These are phyloP conservation scores for Aspergillus vadensis DNA, from an alignment of 2,329 filamentous ascomycete genomes.

Conservation along the genomic window DNA sequence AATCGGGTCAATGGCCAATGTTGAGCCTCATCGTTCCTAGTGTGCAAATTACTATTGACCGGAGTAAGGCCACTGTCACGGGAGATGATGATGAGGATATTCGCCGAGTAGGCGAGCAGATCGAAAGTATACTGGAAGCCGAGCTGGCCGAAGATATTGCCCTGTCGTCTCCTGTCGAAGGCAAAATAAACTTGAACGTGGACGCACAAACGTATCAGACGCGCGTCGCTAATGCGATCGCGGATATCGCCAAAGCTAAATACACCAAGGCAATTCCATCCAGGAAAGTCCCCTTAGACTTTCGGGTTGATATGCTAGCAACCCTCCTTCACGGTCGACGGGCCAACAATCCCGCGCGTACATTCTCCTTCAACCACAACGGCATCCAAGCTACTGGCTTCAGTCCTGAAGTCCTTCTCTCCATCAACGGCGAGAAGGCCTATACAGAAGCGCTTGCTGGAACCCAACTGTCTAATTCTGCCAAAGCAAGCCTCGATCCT, in stretches of 20 bases:
- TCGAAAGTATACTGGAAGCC: not conserved
- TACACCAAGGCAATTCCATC: conserved; percentile 22
- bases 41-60: not conserved
- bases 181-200: not conserved
- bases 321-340: conserved; percentile 18
- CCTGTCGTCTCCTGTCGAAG: not conserved
- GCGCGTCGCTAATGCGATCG: conserved; percentile 4
- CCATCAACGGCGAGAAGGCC: conserved; percentile 13
- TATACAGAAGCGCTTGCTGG: conserved; percentile 20
- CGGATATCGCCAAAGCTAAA: conserved; percentile 9
- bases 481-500: not conserved
- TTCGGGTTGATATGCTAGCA: conserved; percentile 16
- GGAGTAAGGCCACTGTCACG: not conserved
- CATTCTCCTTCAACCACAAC: conserved; percentile 16
- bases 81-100: conserved; percentile 3
- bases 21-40: conserved; percentile 13
- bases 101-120: not conserved
- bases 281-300: conserved; percentile 7
- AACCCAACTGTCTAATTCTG: conserved; percentile 9
- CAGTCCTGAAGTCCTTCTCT: conserved; percentile 22
- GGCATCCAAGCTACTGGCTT: conserved; percentile 21
- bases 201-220: not conserved
- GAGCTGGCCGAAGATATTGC: not conserved
- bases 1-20: conserved; percentile 15
- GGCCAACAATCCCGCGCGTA: conserved; percentile 17